Conservation (phyloP, 2,329 filamentous ascomycete species). For the Sporothrix dimorphospora region DNA sequence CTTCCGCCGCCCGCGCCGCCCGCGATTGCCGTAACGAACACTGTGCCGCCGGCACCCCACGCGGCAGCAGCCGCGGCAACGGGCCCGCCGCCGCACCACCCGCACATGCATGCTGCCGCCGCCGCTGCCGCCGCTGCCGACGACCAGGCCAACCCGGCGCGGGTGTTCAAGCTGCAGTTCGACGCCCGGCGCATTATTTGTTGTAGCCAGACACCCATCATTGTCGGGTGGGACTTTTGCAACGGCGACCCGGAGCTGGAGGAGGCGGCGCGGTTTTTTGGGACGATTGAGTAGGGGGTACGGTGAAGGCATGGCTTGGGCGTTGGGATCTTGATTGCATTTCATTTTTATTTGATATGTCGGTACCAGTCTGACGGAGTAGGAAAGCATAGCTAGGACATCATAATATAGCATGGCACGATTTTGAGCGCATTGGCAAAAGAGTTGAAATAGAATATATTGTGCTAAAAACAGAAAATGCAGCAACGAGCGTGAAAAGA, state of each 20-base stretch:
- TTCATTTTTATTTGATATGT: not conserved
- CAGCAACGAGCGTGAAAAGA: not conserved
- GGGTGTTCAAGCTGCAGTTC: slow-evolving; percentile 97
- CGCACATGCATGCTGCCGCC: slow-evolving; percentile 50
- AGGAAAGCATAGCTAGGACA: not conserved
- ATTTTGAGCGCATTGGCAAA: not conserved
- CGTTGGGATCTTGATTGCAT: not conserved
- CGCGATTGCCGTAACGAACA: not conserved
- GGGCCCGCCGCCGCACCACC: slow-evolving; percentile 39
- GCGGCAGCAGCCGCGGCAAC: not conserved
- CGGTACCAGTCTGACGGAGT: slow-evolving; percentile 7
- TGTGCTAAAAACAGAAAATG: not conserved
- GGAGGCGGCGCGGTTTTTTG: slow-evolving; percentile 78
- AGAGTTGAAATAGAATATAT: not conserved
- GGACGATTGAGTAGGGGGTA: slow-evolving; percentile 54
- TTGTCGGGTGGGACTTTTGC: slow-evolving; percentile 98
- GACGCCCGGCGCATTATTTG: slow-evolving; percentile 92
- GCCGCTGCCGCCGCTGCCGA: slow-evolving; percentile 31
- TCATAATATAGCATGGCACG: not conserved
- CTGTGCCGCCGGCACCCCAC: not conserved
- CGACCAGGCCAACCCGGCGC: slow-evolving; percentile 52
- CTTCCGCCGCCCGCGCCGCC: slow-evolving; percentile 9
- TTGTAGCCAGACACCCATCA: slow-evolving; percentile 86
- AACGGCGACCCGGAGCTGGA: slow-evolving; percentile 80
- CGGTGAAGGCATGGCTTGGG: not conserved